Percentiles rank a stretch among this genome's conserved stretches.
Conservation (phyloP, 306 rosid species). For the Cyamopsis tetragonoloba region DNA sequence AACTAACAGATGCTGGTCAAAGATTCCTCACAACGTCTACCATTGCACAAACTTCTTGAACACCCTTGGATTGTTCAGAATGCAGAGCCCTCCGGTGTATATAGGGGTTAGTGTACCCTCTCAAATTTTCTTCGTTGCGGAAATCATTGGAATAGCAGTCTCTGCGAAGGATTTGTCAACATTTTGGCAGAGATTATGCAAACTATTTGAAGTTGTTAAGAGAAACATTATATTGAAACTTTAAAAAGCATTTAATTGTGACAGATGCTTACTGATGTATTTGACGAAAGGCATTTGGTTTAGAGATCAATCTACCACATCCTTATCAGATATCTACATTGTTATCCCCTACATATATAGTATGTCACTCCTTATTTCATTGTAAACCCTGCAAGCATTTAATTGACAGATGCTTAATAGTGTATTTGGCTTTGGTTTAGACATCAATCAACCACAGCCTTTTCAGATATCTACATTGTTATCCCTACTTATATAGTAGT, state of each 20-base stretch:
- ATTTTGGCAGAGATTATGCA: slow-evolving; percentile 24
- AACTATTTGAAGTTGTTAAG: slow-evolving; percentile 16
- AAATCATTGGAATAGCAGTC: slow-evolving; percentile 14
- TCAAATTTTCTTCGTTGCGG: not conserved
- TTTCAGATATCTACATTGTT: too few relatives aligned
- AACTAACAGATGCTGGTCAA: slow-evolving; percentile 80
- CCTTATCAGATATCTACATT: not conserved
- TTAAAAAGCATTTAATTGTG: slow-evolving; percentile 2
- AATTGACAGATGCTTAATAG: too few relatives aligned
- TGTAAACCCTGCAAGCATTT: slow-evolving; percentile 8
- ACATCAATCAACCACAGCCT: too few relatives aligned
- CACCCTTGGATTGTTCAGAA: slow-evolving; percentile 98
- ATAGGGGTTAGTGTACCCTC: slow-evolving; percentile 42
- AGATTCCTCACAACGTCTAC: slow-evolving; percentile 78
- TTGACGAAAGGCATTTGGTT: not conserved
- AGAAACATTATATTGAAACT: not conserved
- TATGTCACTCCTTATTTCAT: slow-evolving; percentile 16
- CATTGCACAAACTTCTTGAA: slow-evolving; percentile 87
- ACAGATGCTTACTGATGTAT: not conserved
- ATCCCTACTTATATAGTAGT: too few relatives aligned
- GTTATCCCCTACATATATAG: too few relatives aligned
- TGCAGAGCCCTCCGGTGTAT: slow-evolving; percentile 90
- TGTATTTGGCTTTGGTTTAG: too few relatives aligned
- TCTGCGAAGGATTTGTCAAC: slow-evolving; percentile 10
- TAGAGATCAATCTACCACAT: slow-evolving; percentile 6